A percentile compares a stretch with the other conserved stretches of the same genome.
Conservation (phyloP, 75 land plant genomes). For the Cunninghamia lanceolata region DNA sequence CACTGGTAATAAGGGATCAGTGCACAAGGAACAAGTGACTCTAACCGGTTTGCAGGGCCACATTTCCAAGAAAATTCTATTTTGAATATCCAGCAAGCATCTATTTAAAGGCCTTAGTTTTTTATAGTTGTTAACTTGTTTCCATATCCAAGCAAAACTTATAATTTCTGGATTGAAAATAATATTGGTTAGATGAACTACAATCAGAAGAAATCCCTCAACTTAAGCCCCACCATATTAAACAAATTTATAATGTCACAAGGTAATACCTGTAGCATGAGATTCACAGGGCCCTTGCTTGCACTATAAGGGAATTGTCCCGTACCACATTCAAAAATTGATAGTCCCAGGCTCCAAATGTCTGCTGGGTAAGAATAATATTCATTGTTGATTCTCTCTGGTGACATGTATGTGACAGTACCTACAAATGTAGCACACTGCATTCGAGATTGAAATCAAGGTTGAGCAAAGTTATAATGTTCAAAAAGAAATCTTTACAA, state of each 20-base stretch:
- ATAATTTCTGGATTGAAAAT: neutral
- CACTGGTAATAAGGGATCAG: neutral
- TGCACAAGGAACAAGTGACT: neutral
- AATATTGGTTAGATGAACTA: neutral
- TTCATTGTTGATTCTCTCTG: constrained; percentile 94
- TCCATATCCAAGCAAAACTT: neutral
- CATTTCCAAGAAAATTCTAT: neutral
- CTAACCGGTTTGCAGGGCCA: neutral
- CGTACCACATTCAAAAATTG: constrained; percentile 93
- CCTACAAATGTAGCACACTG: constrained; percentile 99
- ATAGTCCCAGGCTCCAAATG: constrained; percentile 96
- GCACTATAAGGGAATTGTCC: constrained; percentile 96
- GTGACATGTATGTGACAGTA: constrained; percentile 99
- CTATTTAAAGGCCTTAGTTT: neutral
- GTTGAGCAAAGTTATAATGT: neutral
- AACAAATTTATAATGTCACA: constrained; percentile 1
- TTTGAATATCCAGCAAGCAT: neutral
- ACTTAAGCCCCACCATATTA: neutral
- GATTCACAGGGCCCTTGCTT: constrained; percentile 91
- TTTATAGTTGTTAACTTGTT: neutral
- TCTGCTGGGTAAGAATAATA: constrained; percentile 95
- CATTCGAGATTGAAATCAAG: constrained; percentile 5
- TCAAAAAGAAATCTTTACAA: neutral
- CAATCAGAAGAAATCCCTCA: neutral
- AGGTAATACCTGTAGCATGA: constrained; percentile 85